These are phyloP conservation scores for Populus tomentosa DNA, from an alignment of 441 rosid genomes.

Conservation along the genomic window DNA sequence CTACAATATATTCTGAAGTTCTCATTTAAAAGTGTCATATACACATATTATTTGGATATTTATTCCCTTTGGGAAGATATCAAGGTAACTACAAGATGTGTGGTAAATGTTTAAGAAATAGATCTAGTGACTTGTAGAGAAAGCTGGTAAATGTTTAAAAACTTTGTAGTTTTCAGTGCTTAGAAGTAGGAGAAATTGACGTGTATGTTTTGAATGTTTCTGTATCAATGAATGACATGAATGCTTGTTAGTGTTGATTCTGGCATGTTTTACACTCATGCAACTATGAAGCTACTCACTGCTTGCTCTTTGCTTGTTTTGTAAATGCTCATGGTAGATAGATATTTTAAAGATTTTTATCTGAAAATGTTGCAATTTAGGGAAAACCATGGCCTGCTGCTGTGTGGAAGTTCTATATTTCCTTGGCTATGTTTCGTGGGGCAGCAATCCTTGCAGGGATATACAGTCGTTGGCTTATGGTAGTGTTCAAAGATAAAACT, in stretches of 20 bases:
- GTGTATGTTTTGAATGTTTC: neutral
- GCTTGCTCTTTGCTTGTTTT: neutral
- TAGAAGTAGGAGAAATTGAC: neutral
- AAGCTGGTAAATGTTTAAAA: neutral
- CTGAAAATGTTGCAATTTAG: slow-evolving; percentile 39
- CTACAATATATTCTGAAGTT: neutral
- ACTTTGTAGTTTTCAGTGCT: neutral
- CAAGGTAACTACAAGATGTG: neutral
- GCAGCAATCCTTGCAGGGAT: slow-evolving; percentile 80
- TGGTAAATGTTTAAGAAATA: neutral
- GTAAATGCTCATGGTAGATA: slow-evolving; percentile 3
- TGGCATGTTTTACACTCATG: neutral
- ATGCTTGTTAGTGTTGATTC: neutral
- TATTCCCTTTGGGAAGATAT: neutral
- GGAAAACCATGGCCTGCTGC: slow-evolving; percentile 85
- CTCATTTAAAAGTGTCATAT: neutral
- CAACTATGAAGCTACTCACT: slow-evolving; percentile 4
- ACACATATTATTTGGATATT: neutral
- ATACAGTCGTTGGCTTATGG: slow-evolving; percentile 87
- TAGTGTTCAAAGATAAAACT: slow-evolving; percentile 27
- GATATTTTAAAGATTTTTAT: neutral
- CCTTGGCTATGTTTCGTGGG: slow-evolving; percentile 80
- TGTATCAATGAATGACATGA: neutral
- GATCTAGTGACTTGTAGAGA: neutral
- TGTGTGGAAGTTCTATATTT: slow-evolving; percentile 86